Evolutionary conservation across 2,329 filamentous ascomycete genomes (phyloP), one percentile per base, ranked within the genome.

Genomic region (Colletotrichum cuscutae): DNA sequence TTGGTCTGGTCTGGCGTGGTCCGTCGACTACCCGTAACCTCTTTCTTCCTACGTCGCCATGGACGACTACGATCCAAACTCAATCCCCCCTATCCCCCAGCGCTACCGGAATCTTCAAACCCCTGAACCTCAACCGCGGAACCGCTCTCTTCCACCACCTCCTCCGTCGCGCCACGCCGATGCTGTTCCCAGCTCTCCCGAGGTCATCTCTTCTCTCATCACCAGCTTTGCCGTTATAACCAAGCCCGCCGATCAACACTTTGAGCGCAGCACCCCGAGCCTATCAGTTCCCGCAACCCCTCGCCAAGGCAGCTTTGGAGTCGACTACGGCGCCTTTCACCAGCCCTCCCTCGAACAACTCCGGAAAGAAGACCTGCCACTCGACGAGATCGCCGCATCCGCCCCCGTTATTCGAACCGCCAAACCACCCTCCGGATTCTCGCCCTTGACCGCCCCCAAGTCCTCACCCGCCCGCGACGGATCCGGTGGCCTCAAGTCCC

Each of bases 391-490:
- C 57, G 87, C 90, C 35, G 90, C 90, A 26, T 84, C 86, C 60
- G 84, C 94, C 13, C 95, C 95, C 22, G 89, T 96, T 67, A 89
- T 97, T 77, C 92, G 93, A 75, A 97, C 95, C 37, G 90, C 94
- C 37, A 95, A 95, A 81, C 93, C 92, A 8, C 94, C 94, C 0
- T 94, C 93, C 63, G 94, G 93, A 66, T 90, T 91, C 77, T 95
- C 93, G 30, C 84, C 91, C 22, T 83, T 94, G 64, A 95, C 92
- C n/a, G 89, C 91, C 0, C 87, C 88, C 71, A 91, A 86, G 42
- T 49, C 42, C 74, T 90, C 85, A 32, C 85, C 87, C 24, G 82
- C 83, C 65, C 86, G 85, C 73, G 88, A 89, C 35, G 81, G 84
- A 53, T 78, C 83, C 2, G 82, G 83, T 54, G 89, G 89, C 13